Evolutionary conservation across 2,329 filamentous ascomycete genomes (phyloP), one percentile per base, ranked within the genome.

Genomic region (Phoma herbarum): DNA sequence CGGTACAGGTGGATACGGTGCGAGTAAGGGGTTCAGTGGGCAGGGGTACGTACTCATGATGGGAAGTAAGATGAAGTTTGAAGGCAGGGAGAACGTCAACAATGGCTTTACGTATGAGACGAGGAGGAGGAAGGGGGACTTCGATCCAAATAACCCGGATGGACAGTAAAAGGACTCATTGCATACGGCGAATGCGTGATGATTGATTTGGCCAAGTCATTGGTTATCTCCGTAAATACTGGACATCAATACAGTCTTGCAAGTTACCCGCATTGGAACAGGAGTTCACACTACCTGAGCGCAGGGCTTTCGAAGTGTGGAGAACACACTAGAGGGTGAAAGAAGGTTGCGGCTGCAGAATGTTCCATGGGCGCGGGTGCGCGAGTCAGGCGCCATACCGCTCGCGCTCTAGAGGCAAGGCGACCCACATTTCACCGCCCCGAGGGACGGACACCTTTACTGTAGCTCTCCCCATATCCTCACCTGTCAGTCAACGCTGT

Each of bases 361-460:
- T 22, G 35, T 51, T 52, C 57, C 52, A 59, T 45, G 45, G 33
- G 25, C 20, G 18, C 42, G 41, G 51, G 46, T 26, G 29, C 47
- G 52, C 57, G 52, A 60, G 52, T 59, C 57, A 59, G 31, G 20
- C 16, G 33, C 51, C 42, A 28, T 52, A 52, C 43, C 47, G n/a
- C 29, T 59, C 41, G 22, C 46, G 51, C 45, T 52, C 29, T 50
- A 54, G 51, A 33, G 33, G 33, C 37, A 12, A 22, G 37, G 33
- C 28, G 51, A 22, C 46, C 56, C 56, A 54, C 50, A 51, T 29
- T 39, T 46, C 26, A 44, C 41, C 28, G 28, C 45, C 41, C 42
- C 43, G 49, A 42, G 46, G 50, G 57, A 55, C 52, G 57, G 57
- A 47, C 57, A 60, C 52, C 51, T 60, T 56, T 60, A 59, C 52